Base-by-base conservation (phyloP, 1,284 basidiomycete genomes). In the Wolfiporia cocos region DNA sequence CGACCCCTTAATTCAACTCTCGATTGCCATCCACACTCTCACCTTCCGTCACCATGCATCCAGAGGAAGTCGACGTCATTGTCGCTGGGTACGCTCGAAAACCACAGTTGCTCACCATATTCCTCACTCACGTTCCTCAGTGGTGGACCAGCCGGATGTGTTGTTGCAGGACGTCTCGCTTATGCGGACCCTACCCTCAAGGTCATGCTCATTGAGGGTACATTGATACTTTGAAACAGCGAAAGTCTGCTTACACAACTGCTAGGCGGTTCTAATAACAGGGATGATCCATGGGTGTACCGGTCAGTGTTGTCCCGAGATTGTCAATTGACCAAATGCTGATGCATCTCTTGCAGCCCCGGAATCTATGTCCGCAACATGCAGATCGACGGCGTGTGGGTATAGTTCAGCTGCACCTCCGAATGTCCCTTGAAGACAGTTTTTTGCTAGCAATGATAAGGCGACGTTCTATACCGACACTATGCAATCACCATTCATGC, bases 231-330 rank as follows among this genome's bases (percentile, higher is more conserved):
- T 35, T 20, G 29, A n/a, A n/a, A n/a, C n/a, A n/a, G n/a, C n/a
- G n/a, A n/a, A n/a, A n/a, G n/a, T n/a, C 31, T 32, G 23, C 19
- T 32, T 12, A 39, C 34, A 9, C 26, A 19, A 19, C 7, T 34
- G 32, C 18, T 30, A 81, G 79, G 70, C 40, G 80, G 81, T 48
- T 75, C 76, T 20, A 84, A 83, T 65, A 83, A 84, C 63, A 68
- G 79, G 21, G 81, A 84, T 51, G 81, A 84, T 51, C 81, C 81
- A 34, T 83, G 80, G 81, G 81, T 85, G 37, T 83, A 81, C 55
- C 68, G 73, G 70, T 70, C 46, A 39, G 52, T 44, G 11, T 9
- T 18, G 21, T 29, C 17, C 26, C 14, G 19, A 3, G 18, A 19
- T 23, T 5, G 9, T 23, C 24, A 14, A 23, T 17, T n/a, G n/a